Percentiles rank a stretch among this genome's conserved stretches.
Evolutionary conservation across 495 filamentous ascomycete species (phyloP).

Genomic region (Penicillium malachiteum): DNA sequence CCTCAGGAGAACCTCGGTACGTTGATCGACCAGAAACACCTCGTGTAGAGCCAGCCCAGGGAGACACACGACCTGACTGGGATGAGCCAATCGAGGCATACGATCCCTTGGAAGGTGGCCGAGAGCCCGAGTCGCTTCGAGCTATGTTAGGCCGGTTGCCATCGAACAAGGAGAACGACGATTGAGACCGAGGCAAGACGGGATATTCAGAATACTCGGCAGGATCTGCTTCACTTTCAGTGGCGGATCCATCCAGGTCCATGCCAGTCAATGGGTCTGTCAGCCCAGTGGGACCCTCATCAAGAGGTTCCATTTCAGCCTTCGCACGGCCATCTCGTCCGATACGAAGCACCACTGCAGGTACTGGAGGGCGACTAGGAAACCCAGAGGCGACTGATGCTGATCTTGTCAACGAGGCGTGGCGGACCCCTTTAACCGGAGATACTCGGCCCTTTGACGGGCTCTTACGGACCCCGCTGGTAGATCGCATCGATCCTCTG

Average conservation of each 20-base stretch:
- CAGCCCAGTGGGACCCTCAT: slow-evolving; percentile 41
- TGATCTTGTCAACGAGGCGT: slow-evolving; percentile 28
- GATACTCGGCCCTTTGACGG: slow-evolving; percentile 46
- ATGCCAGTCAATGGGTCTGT: slow-evolving; percentile 42
- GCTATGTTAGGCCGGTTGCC: slow-evolving; percentile 45
- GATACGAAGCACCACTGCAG: slow-evolving; percentile 65
- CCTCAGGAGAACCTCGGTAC: slow-evolving; percentile 33
- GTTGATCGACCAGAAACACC: slow-evolving; percentile 27
- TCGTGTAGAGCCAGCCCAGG: slow-evolving; percentile 39
- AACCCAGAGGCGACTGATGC: slow-evolving; percentile 32
- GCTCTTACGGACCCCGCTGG: slow-evolving; percentile 44
- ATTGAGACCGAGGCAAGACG: slow-evolving; percentile 60
- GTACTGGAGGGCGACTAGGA: slow-evolving; percentile 31
- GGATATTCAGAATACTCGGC: slow-evolving; percentile 68
- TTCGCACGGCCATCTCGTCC: slow-evolving; percentile 70
- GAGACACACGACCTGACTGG: slow-evolving; percentile 43
- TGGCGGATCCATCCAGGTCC: slow-evolving; percentile 48
- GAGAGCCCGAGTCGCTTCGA: slow-evolving; percentile 56
- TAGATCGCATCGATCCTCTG: slow-evolving; percentile 32
- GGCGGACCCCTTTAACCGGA: slow-evolving; percentile 37
- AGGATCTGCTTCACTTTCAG: slow-evolving; percentile 53
- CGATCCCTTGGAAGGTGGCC: slow-evolving; percentile 50
- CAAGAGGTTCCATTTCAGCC: slow-evolving; percentile 63
- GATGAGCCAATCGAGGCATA: slow-evolving; percentile 47
- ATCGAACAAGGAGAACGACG: slow-evolving; percentile 62